phyloP scores from a whole-genome alignment of 2,329 filamentous ascomycete species.

The Cytospora leucostoma region DNA sequence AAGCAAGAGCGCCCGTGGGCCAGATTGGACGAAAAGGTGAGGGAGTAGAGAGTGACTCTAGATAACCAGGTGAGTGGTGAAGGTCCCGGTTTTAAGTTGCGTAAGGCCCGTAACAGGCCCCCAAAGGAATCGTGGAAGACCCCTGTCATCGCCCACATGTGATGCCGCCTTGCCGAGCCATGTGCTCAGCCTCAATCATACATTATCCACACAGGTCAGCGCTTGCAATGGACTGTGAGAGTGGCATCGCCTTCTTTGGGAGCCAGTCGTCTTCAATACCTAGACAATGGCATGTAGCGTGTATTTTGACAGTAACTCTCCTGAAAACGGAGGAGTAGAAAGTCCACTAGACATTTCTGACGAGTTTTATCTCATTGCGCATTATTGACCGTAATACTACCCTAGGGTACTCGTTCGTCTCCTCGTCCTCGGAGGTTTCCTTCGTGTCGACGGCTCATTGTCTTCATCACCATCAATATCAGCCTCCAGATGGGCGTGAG shows the following conservation, averaged over 20 bases:
- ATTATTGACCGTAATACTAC: background rate
- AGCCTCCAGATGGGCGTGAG: background rate
- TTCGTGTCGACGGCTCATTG: background rate
- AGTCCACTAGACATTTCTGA: background rate
- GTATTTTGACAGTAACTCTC: background rate
- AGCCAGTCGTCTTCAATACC: background rate
- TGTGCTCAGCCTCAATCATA: conserved; percentile 23
- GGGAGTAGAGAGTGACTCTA: background rate
- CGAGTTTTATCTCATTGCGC: background rate
- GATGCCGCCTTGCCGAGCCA: conserved; percentile 11
- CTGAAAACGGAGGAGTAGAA: background rate
- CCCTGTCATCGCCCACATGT: background rate
- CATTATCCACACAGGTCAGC: background rate
- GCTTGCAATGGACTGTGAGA: conserved; percentile 1
- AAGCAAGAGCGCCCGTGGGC: conserved; percentile 12
- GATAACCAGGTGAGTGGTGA: background rate
- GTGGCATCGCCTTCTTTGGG: background rate
- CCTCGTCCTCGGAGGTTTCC: conserved; percentile 6
- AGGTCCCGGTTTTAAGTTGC: background rate
- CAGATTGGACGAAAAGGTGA: background rate
- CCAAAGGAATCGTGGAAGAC: conserved; percentile 9
- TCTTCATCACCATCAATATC: background rate
- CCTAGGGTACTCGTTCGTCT: conserved; percentile 11
- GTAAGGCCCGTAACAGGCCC: background rate
- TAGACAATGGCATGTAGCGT: background rate